A percentile compares a stretch with the other conserved stretches of the same genome.
phyloP scores from a whole-genome alignment of 1,284 basidiomycete genomes.

The Tranzscheliella williamsii region DNA sequence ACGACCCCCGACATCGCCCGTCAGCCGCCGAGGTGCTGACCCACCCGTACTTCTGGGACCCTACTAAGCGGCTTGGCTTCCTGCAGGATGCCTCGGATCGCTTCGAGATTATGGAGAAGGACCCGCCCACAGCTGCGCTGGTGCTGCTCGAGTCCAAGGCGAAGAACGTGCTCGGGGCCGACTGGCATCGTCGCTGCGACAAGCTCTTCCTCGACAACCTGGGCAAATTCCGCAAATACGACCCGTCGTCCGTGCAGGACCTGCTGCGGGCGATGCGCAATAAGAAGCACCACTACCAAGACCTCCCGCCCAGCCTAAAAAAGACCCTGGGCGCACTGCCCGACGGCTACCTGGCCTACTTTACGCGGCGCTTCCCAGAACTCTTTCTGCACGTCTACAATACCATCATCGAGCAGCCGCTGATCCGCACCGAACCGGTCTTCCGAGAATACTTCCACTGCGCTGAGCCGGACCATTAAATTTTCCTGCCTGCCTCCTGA shows the following conservation, averaged over 20 bases:
- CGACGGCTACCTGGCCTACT: constrained; percentile 87
- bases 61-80: constrained; percentile 82
- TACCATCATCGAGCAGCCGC: constrained; percentile 68
- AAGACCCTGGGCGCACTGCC: constrained; percentile 85
- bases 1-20: constrained; percentile 67
- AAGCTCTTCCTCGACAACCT: constrained; percentile 87
- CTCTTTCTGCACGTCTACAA: constrained; percentile 89
- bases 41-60: constrained; percentile 96
- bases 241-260: constrained; percentile 86
- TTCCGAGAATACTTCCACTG: constrained; percentile 50
- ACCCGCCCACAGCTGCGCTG: constrained; percentile 79
- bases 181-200: constrained; percentile 87
- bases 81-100: constrained; percentile 94
- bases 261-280: constrained; percentile 88
- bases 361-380: constrained; percentile 84
- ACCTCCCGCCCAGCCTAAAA: constrained; percentile 85
- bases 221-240: constrained; percentile 93
- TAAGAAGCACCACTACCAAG: constrained; percentile 99
- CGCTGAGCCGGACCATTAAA: constrained; percentile 34
- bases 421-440: constrained; percentile 45
- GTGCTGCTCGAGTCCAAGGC: constrained; percentile 71
- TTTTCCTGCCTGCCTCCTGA: background rate
- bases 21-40: constrained; percentile 81
- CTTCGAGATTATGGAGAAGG: constrained; percentile 87
- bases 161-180: constrained; percentile 63